Conservation (phyloP, 177 flowering plant genomes). For the Telopea speciosissima region DNA sequence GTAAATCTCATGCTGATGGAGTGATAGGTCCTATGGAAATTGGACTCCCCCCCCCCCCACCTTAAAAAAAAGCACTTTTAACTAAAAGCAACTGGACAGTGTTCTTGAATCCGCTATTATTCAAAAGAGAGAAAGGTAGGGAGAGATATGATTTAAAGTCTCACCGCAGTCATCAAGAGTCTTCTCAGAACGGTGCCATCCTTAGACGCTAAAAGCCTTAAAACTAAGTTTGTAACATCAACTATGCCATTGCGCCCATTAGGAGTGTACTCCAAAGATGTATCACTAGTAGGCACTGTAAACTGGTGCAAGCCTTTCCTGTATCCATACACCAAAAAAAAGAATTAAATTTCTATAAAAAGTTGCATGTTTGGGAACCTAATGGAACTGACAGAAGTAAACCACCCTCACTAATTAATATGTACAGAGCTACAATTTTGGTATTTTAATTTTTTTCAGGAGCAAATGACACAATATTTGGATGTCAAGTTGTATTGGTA, state of each 20-base stretch:
- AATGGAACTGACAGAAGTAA: background rate
- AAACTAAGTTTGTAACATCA: slow-evolving; percentile 49
- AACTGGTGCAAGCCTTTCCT: slow-evolving; percentile 40
- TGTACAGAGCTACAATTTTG: background rate
- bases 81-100: background rate
- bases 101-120: background rate
- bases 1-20: background rate
- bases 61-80: no score
- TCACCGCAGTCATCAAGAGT: slow-evolving; percentile 83
- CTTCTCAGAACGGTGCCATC: slow-evolving; percentile 81
- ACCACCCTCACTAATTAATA: background rate
- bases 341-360: slow-evolving; percentile 3
- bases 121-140: background rate
- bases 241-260: slow-evolving; percentile 25
- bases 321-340: slow-evolving; percentile 14
- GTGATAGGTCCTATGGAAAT: no score
- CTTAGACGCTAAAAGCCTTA: slow-evolving; percentile 71
- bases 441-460: background rate
- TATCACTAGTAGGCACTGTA: slow-evolving; percentile 21
- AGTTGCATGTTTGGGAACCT: background rate
- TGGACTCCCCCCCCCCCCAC: no score
- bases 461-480: background rate
- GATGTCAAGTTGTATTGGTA: background rate
- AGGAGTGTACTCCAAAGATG: slow-evolving; percentile 19
- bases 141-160: slow-evolving; percentile 18